Evolutionary conservation across 2,329 filamentous ascomycete genomes (phyloP), one percentile per base, ranked within the genome.

Genomic region (Fusarium sp.): DNA sequence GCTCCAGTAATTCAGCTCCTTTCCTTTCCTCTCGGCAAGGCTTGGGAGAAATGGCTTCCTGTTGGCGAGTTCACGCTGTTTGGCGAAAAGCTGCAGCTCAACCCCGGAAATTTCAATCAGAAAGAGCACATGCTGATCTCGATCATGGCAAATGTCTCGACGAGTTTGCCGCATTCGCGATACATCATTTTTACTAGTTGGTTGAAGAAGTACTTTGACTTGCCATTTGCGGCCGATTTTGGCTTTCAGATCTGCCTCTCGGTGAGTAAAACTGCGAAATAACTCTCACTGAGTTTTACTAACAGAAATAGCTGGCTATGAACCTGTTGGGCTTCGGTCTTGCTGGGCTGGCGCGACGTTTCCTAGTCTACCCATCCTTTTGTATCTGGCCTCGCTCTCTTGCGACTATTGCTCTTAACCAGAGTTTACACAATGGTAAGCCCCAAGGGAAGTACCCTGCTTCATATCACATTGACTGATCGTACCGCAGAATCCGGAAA

Each of bases 111-210:
- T 1, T 90, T 89, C 77, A 87, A 84, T 54, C 85, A 85, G 72
- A 90, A 90, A 74, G 88, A 90, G 76, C 88, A 90, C 72, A 87
- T 88, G 82, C 78, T 90, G n/a, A 86, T 89, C 39, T 86, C 86
- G 6, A 86, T 89, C 70, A 88, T 88, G 83, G 73, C 75, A 1
- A 76, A 75, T 36, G 74, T 76, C 0, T 70, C 74, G 3, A 53
- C 74, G 3, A 70, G 50, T 3, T 47, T 76, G n/a, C 74, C 74
- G 5, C 74, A 76, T 17, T 76, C 74, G 3, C 41, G 73, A 27
- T 75, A 70, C 8, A 64, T 75, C 25, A 54, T 76, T 8, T 76
- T 76, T 1, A 76, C 72, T 0, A 69, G 72, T 27, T 76, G 74
- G 74, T 22, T 76, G 12, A 54, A 76, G 31, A 76, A 75, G 44